Percentiles rank a stretch among this genome's conserved stretches.
These are phyloP conservation scores for Hymenoscyphus infarciens DNA, from an alignment of 2,329 filamentous ascomycete species.

Conservation along the genomic window DNA sequence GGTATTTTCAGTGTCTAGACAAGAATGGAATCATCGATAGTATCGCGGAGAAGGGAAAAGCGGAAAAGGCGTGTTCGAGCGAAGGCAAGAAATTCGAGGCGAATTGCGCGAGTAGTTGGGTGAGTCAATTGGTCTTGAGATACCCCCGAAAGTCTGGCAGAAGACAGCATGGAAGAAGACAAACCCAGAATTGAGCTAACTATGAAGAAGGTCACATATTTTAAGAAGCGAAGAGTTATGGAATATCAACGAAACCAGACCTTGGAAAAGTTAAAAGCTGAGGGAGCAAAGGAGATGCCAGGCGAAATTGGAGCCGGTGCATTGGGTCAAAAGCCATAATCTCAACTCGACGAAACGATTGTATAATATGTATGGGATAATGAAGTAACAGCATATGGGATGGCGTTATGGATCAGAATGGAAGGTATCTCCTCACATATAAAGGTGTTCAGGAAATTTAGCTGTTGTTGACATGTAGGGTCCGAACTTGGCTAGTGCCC, in stretches of 20 bases:
- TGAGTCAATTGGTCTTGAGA: slow-evolving; percentile 43
- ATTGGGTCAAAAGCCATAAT: slow-evolving; percentile 17
- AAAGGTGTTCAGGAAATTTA: background rate
- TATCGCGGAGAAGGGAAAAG: slow-evolving; percentile 53
- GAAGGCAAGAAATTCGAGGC: slow-evolving; percentile 69
- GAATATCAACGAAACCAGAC: slow-evolving; percentile 82
- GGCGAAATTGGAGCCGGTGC: slow-evolving; percentile 24
- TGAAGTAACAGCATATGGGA: slow-evolving; percentile 13
- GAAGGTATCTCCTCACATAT: slow-evolving; percentile 10
- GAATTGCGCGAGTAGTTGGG: slow-evolving; percentile 89
- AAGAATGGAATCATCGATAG: slow-evolving; percentile 75
- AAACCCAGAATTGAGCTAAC: background rate
- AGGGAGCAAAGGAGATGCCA: slow-evolving; percentile 63
- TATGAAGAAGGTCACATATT: slow-evolving; percentile 78
- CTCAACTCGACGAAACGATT: background rate
- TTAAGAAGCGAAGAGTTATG: slow-evolving; percentile 93
- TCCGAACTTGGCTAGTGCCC: background rate
- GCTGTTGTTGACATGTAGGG: background rate
- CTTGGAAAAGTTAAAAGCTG: slow-evolving; percentile 68
- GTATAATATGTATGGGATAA: slow-evolving; percentile 14
- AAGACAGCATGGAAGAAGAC: background rate
- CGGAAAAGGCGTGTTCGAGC: slow-evolving; percentile 53
- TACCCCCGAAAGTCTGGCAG: background rate
- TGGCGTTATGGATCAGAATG: slow-evolving; percentile 16
- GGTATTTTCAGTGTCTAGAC: slow-evolving; percentile 86